Evolutionary conservation across 805 yeast species (phyloP), one percentile per base, ranked within the genome.

Genomic region (Wickerhamiella slavikovae): DNA sequence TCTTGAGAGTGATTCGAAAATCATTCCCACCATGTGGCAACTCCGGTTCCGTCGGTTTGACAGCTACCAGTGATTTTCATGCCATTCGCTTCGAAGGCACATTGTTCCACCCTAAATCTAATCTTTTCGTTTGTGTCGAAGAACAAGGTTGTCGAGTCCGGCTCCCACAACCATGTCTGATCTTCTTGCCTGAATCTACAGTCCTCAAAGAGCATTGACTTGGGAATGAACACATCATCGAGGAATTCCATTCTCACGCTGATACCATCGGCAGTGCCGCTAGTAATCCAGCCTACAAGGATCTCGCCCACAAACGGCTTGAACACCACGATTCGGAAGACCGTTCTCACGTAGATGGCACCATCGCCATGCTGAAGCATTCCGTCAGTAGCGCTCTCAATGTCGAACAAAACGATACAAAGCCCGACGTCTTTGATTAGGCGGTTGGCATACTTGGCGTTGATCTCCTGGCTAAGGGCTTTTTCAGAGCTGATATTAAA

Each of bases 31-130:
- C 98, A 89, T 32, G 83, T 68, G 24, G 79, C 71, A 41, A 91
- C 69, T 4, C 98, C 98, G 91, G 82, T 79, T 25, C 98, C 98
- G 44, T 82, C 94, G 3, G 80, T 70, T 49, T 82, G 94, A 49
- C 95, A 82, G 38, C 93, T 76, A 12, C 85, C 96, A 17, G 78
- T 52, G 17, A 85, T 54, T 7, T 80, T 78, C 54, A 80, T 83
- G 11, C 94, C 80, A 8, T 94, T 89, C 9, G 64, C 36, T 5
- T 44, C 48, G 51, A 83, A 89, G 4, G 75, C 58, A 45, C 82
- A 93, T 48, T 78, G 77, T 49, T 89, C 96, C 2, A 89, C 71
- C 47, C 96, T 65, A 50, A 89, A 85, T 40, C 93, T 63, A 38
- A 89, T 76, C 54, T 73, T 79, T 48, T 89, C 98, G 51, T 83